A percentile compares a stretch with the other conserved stretches of the same genome.
Evolutionary conservation across 2,329 filamentous ascomycete genomes (phyloP).

Genomic region (Rhexocercosporidium sp.): DNA sequence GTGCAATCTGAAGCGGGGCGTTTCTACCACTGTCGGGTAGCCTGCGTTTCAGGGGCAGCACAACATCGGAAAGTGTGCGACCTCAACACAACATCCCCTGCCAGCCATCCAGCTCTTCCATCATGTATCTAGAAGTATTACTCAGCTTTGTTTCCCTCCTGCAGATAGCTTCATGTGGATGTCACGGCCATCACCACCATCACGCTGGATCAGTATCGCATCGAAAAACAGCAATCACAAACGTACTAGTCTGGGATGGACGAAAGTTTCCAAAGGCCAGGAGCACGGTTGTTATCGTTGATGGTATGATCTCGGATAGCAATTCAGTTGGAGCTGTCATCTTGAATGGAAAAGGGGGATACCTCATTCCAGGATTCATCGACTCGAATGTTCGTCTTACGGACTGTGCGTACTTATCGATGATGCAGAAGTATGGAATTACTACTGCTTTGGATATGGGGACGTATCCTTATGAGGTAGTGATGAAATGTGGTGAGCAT

Average conservation of each 20-base stretch:
- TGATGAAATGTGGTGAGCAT: conserved; percentile 5
- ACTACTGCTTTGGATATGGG: conserved; percentile 11
- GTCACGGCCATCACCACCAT: not conserved
- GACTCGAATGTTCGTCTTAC: conserved; percentile 8
- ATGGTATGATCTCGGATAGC: not conserved
- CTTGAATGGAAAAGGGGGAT: conserved; percentile 3
- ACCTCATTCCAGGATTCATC: conserved; percentile 3
- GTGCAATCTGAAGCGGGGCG: no score
- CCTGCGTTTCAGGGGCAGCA: not conserved
- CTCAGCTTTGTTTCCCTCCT: not conserved
- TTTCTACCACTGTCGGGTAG: no score
- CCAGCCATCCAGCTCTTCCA: not conserved
- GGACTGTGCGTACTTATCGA: conserved; percentile 1
- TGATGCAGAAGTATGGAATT: conserved; percentile 1
- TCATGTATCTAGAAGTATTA: not conserved
- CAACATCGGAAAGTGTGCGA: not conserved
- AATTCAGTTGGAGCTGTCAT: not conserved
- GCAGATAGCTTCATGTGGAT: not conserved
- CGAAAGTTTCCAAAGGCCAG: not conserved
- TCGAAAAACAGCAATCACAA: conserved; percentile 8
- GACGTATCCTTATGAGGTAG: not conserved
- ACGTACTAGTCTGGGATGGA: conserved; percentile 3
- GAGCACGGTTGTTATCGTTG: conserved; percentile 1
- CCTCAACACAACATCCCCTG: not conserved
- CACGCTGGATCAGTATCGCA: not conserved